Conservation (phyloP, 768 basidiomycete species). For the Boletellus emodensis region DNA sequence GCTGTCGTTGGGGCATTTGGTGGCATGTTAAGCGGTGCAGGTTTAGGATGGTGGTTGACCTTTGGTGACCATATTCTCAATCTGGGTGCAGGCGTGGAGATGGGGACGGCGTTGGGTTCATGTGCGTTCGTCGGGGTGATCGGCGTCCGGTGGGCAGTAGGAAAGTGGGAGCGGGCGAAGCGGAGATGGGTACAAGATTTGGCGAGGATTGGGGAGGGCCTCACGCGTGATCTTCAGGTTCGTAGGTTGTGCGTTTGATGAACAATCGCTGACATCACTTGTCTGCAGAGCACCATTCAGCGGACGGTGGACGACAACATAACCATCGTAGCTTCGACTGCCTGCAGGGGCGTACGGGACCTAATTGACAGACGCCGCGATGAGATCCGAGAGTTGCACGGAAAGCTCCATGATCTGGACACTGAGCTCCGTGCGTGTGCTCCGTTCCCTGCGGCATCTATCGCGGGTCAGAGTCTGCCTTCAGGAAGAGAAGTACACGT, state of each 20-base stretch:
- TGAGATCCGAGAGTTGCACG: conserved; percentile 42
- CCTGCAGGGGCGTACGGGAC: conserved; percentile 43
- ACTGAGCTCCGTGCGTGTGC: conserved; percentile 24
- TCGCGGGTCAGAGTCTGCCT: not conserved
- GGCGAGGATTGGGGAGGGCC: conserved; percentile 54
- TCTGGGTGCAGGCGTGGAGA: conserved; percentile 40
- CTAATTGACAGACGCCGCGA: conserved; percentile 39
- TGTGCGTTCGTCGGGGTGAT: conserved; percentile 49
- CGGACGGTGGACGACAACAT: conserved; percentile 51
- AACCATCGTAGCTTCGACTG: conserved; percentile 45
- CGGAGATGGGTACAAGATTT: conserved; percentile 67
- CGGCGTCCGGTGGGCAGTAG: conserved; percentile 59
- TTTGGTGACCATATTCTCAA: conserved; percentile 37
- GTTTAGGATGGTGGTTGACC: conserved; percentile 54
- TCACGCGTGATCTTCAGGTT: conserved; percentile 60
- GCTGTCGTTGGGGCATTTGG: conserved; percentile 48
- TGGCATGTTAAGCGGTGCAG: conserved; percentile 46
- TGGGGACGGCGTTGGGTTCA: conserved; percentile 55
- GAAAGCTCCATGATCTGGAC: conserved; percentile 41
- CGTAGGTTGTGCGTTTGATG: not conserved
- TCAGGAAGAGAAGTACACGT: conserved; percentile 1
- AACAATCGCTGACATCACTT: not conserved
- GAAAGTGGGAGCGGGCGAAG: conserved; percentile 67
- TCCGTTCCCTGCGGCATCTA: conserved; percentile 7
- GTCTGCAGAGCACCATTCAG: conserved; percentile 42